Base-by-base conservation (phyloP, 148 eudicot genomes). In the Diospyros kaki region DNA sequence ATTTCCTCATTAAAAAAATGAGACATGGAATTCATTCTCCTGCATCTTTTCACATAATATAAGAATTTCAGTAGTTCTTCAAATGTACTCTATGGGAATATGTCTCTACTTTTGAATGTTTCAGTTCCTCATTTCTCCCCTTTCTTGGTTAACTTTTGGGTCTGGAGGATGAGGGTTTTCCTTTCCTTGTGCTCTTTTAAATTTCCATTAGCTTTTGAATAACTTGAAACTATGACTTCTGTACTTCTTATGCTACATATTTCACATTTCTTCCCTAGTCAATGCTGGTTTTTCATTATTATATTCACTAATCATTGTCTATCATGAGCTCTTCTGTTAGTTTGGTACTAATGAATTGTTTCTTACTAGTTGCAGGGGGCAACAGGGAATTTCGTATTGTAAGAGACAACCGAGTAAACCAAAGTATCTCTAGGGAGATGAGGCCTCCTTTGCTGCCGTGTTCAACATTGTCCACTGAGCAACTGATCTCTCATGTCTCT, bases 371-470 rank as follows among this genome's bases (percentile, higher is more conserved):
- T 80, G 87, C 86, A 86, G 92, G 89, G 72, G 68, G 67, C 55
- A 86, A 79, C 77, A 82, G 78, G 68, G 91, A 94, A 85, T 92
- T 90, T 52, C 97, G 98, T 79, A 90, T 94, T 84, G 97, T 92
- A 58, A 85, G 88, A 80, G 98, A 92, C 85, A 94, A 92, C 77
- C 89, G 96, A 77, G 81, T 83, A 51, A 87, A 82, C 81, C 96
- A 84, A 50, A 86, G 75, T 73, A 61, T 70, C 63, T 79, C 66
- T 73, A 75, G 79, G 81, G 92, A 83, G 78, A 70, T 74, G 71
- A 84, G 85, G 82, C 76, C 85, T 75, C 80, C 72, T 80, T 58
- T 77, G 15, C 73, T 66, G 40, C 81, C 77, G 46, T 77, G 51
- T 82, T 61, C 87, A 40, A 75, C 84, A 44, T 78, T 88, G 44